Conservation (phyloP, 257 asterid genomes). For the Penstemon davidsonii region DNA sequence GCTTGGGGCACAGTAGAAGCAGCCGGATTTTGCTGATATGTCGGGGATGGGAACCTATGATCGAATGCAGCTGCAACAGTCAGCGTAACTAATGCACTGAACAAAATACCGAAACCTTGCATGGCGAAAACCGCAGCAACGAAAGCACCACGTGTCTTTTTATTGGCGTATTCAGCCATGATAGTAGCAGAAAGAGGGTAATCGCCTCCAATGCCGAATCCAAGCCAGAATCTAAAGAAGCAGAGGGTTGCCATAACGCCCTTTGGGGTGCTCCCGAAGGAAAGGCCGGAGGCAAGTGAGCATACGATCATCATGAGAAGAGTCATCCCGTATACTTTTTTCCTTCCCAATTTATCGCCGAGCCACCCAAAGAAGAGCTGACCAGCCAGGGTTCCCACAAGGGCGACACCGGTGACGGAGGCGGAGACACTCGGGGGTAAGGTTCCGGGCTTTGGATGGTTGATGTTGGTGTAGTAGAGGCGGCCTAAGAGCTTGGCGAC, state of each 20-base stretch:
- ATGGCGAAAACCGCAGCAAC: conserved; percentile 22
- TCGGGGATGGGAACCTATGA: not conserved
- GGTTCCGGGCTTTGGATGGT: not conserved
- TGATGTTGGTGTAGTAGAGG: conserved; percentile 3
- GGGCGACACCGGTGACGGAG: conserved; percentile 12
- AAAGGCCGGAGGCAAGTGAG: conserved; percentile 11
- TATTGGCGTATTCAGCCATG: conserved; percentile 24
- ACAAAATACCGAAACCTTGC: conserved; percentile 25
- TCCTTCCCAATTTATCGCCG: conserved; percentile 20
- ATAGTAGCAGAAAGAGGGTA: conserved; percentile 21
- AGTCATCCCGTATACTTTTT: conserved; percentile 18
- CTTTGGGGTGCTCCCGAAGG: conserved; percentile 16
- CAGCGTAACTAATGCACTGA: not conserved
- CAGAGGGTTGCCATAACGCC: conserved; percentile 19
- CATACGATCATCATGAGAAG: conserved; percentile 16
- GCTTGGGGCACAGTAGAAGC: conserved; percentile 13
- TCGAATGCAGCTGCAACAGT: not conserved
- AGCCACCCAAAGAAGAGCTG: conserved; percentile 27
- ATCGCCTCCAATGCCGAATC: conserved; percentile 27
- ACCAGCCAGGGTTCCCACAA: conserved; percentile 23
- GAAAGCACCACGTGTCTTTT: conserved; percentile 24
- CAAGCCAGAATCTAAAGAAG: conserved; percentile 27
- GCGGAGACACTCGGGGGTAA: conserved; percentile 2
- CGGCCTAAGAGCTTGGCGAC: conserved; percentile 21
- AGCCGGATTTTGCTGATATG: not conserved